Conservation (phyloP, 768 basidiomycete species). For the Mrakia hoshinonis region DNA sequence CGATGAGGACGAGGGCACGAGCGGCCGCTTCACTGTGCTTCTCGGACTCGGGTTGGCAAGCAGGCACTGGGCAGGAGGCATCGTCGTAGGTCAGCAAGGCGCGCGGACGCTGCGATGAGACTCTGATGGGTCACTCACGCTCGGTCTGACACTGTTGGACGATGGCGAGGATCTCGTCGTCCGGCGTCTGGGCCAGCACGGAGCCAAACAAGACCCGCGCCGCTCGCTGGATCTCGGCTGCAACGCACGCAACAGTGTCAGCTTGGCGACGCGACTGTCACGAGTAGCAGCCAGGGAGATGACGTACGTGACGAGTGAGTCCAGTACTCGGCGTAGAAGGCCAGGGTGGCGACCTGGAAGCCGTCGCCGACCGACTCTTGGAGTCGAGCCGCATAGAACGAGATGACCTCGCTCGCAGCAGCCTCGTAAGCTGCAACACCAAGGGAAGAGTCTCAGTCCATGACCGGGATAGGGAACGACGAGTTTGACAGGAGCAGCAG, state of each 20-base stretch:
- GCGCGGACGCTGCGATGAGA: too few species aligned
- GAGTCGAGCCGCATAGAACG: conserved; percentile 71
- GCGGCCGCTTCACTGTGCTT: conserved; percentile 55
- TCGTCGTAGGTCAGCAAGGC: neutral
- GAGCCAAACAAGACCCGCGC: conserved; percentile 72
- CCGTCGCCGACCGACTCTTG: conserved; percentile 52
- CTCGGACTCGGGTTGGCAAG: conserved; percentile 53
- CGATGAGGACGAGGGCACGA: conserved; percentile 68
- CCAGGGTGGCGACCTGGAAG: conserved; percentile 62
- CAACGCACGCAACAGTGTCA: neutral
- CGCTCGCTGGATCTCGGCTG: conserved; percentile 68
- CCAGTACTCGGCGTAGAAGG: conserved; percentile 66
- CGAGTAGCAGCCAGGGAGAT: neutral
- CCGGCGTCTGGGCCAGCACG: conserved; percentile 56
- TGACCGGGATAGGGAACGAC: neutral
- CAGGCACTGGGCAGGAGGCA: conserved; percentile 48
- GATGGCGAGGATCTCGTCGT: conserved; percentile 54
- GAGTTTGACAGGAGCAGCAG: neutral
- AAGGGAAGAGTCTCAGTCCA: neutral
- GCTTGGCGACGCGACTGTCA: too few species aligned
- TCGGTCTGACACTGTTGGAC: conserved; percentile 59
- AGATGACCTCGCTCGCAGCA: conserved; percentile 61
- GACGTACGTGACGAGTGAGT: conserved; percentile 29
- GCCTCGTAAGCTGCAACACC: conserved; percentile 54
- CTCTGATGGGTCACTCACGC: conserved; percentile 44